phyloP scores from a whole-genome alignment of 179 eudicot genomes.

The Beta lomatogona region DNA sequence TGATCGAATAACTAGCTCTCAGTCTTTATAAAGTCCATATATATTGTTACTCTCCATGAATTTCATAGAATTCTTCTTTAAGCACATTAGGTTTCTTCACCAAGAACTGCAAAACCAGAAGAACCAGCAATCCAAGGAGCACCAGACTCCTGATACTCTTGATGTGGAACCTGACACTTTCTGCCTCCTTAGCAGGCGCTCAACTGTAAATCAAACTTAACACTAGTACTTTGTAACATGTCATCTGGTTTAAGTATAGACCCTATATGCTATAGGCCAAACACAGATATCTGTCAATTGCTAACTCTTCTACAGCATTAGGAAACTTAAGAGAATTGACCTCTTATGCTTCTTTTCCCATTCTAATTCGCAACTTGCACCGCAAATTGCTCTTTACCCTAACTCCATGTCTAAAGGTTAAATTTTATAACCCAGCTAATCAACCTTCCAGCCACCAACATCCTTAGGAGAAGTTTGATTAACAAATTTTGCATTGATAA shows the following conservation, averaged over 20 bases:
- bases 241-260: background rate
- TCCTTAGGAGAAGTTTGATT: background rate
- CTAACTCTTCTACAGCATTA: background rate
- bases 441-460: background rate
- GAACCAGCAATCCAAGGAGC: background rate
- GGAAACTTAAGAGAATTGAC: background rate
- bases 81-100: background rate
- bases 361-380: background rate
- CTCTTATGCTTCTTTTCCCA: background rate
- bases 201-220: background rate
- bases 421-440: background rate
- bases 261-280: background rate
- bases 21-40: background rate
- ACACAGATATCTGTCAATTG: background rate
- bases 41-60: background rate
- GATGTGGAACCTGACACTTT: background rate
- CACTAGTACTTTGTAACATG: background rate
- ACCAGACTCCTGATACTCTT: background rate
- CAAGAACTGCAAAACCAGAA: background rate
- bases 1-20: background rate
- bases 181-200: background rate
- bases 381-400: background rate
- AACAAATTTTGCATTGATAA: background rate
- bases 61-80: too few species aligned
- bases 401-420: background rate